Evolutionary conservation across 495 filamentous ascomycete species (phyloP).

Genomic region (Hypoxylon rickii): DNA sequence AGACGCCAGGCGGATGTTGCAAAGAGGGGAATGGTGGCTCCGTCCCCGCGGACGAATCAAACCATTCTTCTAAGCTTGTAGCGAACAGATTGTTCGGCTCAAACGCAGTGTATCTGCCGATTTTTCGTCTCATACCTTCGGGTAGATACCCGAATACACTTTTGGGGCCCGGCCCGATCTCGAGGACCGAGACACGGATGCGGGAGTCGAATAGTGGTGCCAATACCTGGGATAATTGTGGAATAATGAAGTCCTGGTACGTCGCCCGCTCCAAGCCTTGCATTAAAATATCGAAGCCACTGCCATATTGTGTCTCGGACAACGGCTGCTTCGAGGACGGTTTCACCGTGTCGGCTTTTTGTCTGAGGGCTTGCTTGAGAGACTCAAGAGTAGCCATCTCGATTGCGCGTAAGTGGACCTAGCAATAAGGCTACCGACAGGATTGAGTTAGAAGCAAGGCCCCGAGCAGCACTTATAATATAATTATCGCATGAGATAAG

Average conservation of each 20-base stretch:
- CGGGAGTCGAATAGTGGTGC: slow-evolving; percentile 53
- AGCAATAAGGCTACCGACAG: too few relatives aligned
- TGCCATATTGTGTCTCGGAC: slow-evolving; percentile 58
- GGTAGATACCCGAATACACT: slow-evolving; percentile 61
- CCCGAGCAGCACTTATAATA: too few relatives aligned
- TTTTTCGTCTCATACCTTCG: slow-evolving; percentile 45
- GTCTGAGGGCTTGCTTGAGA: slow-evolving; percentile 55
- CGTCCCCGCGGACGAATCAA: slow-evolving; percentile 42
- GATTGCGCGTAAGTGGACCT: too few relatives aligned
- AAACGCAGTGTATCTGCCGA: slow-evolving; percentile 59
- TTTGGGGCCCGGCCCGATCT: slow-evolving; percentile 65
- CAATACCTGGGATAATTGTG: slow-evolving; percentile 58
- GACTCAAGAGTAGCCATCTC: slow-evolving; percentile 59
- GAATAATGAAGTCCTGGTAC: slow-evolving; percentile 63
- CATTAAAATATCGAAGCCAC: slow-evolving; percentile 57
- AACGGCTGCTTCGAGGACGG: slow-evolving; percentile 46
- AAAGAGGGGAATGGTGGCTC: slow-evolving; percentile 56
- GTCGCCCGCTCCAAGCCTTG: slow-evolving; percentile 48
- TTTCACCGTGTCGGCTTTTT: slow-evolving; percentile 41
- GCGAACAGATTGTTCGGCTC: slow-evolving; percentile 62
- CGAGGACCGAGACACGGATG: slow-evolving; percentile 56
- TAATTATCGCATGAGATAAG: too few relatives aligned
- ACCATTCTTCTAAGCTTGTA: slow-evolving; percentile 52
- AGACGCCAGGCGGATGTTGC: slow-evolving; percentile 48
- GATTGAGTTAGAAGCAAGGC: too few relatives aligned